These are phyloP conservation scores for Corylus heterophylla DNA, from an alignment of 306 rosid species.

Conservation along the genomic window DNA sequence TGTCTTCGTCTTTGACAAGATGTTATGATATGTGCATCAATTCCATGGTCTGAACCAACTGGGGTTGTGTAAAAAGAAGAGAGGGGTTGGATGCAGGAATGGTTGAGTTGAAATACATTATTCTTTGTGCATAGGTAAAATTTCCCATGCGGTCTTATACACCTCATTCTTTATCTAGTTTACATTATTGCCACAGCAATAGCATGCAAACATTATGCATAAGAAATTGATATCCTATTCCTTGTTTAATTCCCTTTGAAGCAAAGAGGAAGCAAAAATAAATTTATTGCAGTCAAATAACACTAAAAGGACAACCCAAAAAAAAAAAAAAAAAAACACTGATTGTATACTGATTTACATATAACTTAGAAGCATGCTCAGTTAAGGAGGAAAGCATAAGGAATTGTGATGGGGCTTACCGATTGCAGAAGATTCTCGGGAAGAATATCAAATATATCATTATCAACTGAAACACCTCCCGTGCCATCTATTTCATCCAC, in stretches of 20 bases:
- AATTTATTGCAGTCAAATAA: neutral
- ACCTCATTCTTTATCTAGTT: neutral
- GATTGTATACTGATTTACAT: too few relatives aligned
- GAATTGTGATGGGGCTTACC: conserved; percentile 45
- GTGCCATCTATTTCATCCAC: conserved; percentile 28
- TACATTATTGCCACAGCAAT: neutral
- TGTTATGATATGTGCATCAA: neutral
- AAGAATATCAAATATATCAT: conserved; percentile 55
- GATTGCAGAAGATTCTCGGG: conserved; percentile 62
- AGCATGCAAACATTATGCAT: neutral
- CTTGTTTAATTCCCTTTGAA: neutral
- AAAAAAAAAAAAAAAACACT: neutral
- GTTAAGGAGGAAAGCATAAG: neutral
- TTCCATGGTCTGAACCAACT: neutral
- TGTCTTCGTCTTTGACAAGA: neutral
- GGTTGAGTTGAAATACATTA: neutral
- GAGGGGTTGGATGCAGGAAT: neutral
- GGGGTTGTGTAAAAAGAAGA: neutral
- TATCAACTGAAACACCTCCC: conserved; percentile 29
- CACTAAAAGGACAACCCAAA: neutral
- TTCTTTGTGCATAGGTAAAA: neutral
- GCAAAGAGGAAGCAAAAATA: neutral
- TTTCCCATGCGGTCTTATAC: neutral
- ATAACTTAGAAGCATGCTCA: conserved; percentile 3
- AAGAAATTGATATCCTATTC: too few relatives aligned